A percentile compares a stretch with the other conserved stretches of the same genome.
Evolutionary conservation across 139 green algal species (phyloP).

Genomic region (Tetradesmus lagerheimii): DNA sequence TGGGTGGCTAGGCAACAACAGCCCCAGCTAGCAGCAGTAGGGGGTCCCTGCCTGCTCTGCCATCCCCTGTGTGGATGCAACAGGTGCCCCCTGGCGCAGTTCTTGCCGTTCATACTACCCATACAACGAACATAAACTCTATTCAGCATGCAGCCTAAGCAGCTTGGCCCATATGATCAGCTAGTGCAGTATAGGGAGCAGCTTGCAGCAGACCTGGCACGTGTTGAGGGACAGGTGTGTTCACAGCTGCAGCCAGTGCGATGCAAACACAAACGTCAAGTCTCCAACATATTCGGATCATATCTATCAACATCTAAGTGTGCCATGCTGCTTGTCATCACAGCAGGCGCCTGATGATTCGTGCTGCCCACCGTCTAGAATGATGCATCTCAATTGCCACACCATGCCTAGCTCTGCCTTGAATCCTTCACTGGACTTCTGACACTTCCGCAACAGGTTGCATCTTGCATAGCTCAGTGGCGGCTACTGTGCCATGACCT

Average conservation of each 20-base stretch:
- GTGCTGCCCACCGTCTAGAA: neutral
- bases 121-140: neutral
- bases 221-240: slow-evolving; percentile 40
- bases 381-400: neutral
- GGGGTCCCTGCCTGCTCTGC: neutral
- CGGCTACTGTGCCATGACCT: too few species aligned
- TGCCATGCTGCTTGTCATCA: neutral
- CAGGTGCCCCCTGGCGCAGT: neutral
- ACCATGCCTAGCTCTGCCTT: too few species aligned
- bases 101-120: neutral
- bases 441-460: too few species aligned
- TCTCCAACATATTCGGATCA: too few species aligned
- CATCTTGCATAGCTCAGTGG: too few species aligned
- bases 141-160: slow-evolving; percentile 17
- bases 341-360: neutral
- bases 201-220: slow-evolving; percentile 33
- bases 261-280: too few species aligned
- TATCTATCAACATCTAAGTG: too few species aligned
- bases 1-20: neutral
- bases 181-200: slow-evolving; percentile 46
- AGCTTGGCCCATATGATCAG: slow-evolving; percentile 29
- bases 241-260: neutral
- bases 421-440: too few species aligned
- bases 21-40: neutral
- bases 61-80: neutral